These are phyloP conservation scores for Adansonia gregorii DNA, from an alignment of 441 rosid species.

Conservation along the genomic window DNA sequence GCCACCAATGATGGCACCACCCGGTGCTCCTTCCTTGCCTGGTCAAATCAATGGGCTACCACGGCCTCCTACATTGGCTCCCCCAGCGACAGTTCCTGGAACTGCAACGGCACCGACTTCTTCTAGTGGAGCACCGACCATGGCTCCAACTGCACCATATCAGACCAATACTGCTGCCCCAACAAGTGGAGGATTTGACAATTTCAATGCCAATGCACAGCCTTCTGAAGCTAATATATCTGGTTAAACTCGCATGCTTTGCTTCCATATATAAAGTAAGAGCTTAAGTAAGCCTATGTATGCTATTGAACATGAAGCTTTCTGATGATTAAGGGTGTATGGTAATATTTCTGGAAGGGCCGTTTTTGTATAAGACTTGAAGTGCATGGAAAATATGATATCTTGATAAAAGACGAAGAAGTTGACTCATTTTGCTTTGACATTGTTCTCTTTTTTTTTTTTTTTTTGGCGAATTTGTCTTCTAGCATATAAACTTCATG, in stretches of 20 bases:
- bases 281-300: neutral
- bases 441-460: neutral
- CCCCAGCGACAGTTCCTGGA: slow-evolving; percentile 61
- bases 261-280: slow-evolving; percentile 2
- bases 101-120: slow-evolving; percentile 50
- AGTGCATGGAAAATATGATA: neutral
- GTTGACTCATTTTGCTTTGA: neutral
- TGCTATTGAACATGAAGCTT: slow-evolving; percentile 5
- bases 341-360: neutral
- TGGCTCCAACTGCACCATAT: slow-evolving; percentile 56
- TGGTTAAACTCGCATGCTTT: slow-evolving; percentile 25
- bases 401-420: neutral
- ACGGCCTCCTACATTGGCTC: slow-evolving; percentile 65
- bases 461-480: neutral
- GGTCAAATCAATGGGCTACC: slow-evolving; percentile 74
- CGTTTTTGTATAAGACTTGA: neutral
- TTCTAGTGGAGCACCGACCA: slow-evolving; percentile 50
- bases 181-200: slow-evolving; percentile 60
- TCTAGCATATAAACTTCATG: neutral
- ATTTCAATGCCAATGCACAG: slow-evolving; percentile 48
- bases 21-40: slow-evolving; percentile 78
- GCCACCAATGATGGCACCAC: slow-evolving; percentile 81
- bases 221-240: slow-evolving; percentile 61
- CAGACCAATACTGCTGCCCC: slow-evolving; percentile 59
- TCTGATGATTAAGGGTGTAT: neutral